Base-by-base conservation (phyloP, 2,329 filamentous ascomycete species). In the Phyllosticta paracitricarpa region DNA sequence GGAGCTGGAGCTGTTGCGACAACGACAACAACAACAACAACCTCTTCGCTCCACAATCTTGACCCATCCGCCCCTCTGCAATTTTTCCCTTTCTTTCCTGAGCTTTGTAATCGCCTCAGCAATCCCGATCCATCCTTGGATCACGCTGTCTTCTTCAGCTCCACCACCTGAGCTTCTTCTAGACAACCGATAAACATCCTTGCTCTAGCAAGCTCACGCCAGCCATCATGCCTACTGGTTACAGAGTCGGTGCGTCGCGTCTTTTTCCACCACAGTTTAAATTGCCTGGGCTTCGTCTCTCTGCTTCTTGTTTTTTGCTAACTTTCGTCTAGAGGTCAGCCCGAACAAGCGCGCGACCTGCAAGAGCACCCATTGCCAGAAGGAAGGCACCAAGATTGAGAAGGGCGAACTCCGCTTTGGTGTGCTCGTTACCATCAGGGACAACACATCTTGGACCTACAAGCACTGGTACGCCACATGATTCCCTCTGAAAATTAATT, bases 361-460 rank as follows among this genome's bases (percentile, higher is more conserved):
- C 77, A 81, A 86, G 64, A 86, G 86, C 70, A 79, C 78, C 4
- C 79, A 85, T 64, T 97, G 93, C 81, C 91, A 91, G 74, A 81
- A 88, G 2, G 76, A 76, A 1, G 78, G 70, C 1, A 71, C 81
- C 69, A 96, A 96, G 76, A 90, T 96, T 69, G 66, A 69, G 26
- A 96, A 96, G 76, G 90, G 87, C 61, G 84, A 90, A 65, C 77
- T 96, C 2, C 88, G 93, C 61, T 83, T 91, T 59, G 93, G 89
- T 52, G 82, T 81, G 24, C 89, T 87, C 79, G 82, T 96, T 64
- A 82, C 82, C 8, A 82, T 87, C 65, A 58, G 77, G 0, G 77
- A 78, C 1, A 81, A 86, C 69, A 83, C 83, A 52, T 81, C 81
- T 69, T 96, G 85, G 84, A 74, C 78, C 62, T 97, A 88, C 86